Evolutionary conservation across 2,329 filamentous ascomycete genomes (phyloP).

Genomic region (Claviceps purpurea): DNA sequence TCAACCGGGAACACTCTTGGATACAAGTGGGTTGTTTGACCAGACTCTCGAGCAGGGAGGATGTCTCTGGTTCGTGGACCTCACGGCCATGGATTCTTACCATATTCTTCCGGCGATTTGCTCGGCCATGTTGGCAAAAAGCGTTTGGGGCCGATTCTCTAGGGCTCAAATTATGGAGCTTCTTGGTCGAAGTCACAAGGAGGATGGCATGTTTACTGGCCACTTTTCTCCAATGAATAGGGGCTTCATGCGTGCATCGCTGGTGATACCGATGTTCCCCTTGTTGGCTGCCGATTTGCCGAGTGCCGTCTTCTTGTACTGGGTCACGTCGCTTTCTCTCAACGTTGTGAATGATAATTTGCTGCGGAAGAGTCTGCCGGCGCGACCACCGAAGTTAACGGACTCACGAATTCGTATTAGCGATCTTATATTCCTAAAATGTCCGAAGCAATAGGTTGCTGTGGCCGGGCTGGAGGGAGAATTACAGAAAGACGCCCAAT

Average conservation of each 20-base stretch:
- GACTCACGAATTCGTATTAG: not conserved
- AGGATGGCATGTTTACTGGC: too few relatives aligned
- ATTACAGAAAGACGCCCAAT: too few relatives aligned
- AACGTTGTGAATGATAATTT: slow-evolving; percentile 20
- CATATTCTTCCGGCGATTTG: slow-evolving; percentile 30
- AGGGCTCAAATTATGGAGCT: slow-evolving; percentile 10
- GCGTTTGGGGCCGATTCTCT: slow-evolving; percentile 17
- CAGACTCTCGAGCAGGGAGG: slow-evolving; percentile 34
- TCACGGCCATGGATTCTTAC: slow-evolving; percentile 38
- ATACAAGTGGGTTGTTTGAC: slow-evolving; percentile 17
- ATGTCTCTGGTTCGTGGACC: slow-evolving; percentile 41
- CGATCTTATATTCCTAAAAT: too few relatives aligned
- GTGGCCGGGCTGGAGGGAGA: too few relatives aligned
- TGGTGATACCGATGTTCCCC: slow-evolving; percentile 22
- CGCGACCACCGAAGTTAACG: slow-evolving; percentile 9
- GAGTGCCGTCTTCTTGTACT: slow-evolving; percentile 28
- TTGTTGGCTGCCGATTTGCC: slow-evolving; percentile 23
- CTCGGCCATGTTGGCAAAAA: slow-evolving; percentile 16
- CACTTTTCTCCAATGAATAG: slow-evolving; percentile 4
- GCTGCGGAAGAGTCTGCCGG: slow-evolving; percentile 12
- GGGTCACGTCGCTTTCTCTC: slow-evolving; percentile 23
- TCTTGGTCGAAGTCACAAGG: too few relatives aligned
- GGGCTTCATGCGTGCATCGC: slow-evolving; percentile 16
- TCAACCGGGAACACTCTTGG: slow-evolving; percentile 9
- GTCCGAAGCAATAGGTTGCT: too few relatives aligned